These are phyloP conservation scores for Samsoniella hepiali DNA, from an alignment of 2,329 filamentous ascomycete genomes.

Conservation along the genomic window DNA sequence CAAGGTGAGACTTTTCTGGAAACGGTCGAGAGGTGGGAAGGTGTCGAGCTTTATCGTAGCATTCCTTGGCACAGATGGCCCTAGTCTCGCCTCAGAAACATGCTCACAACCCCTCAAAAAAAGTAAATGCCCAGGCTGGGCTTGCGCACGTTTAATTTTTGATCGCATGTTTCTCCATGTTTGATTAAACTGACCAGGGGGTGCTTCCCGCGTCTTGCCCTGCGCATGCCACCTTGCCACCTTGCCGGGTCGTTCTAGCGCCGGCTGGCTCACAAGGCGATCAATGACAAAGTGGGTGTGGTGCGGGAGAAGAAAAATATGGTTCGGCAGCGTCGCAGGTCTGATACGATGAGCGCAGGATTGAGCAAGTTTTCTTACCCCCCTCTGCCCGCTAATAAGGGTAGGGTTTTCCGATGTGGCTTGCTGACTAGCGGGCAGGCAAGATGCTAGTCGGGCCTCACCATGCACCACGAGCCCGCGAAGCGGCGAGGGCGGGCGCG, in stretches of 20 bases:
- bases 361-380: slow-evolving; percentile 14
- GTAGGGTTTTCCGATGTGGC: not conserved
- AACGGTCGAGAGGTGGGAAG: not conserved
- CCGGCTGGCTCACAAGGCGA: not conserved
- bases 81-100: not conserved
- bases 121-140: too few relatives aligned
- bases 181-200: not conserved
- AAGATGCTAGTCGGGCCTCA: too few relatives aligned
- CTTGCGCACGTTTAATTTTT: not conserved
- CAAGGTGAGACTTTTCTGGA: not conserved
- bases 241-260: not conserved
- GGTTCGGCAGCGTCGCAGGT: not conserved
- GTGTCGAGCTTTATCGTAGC: slow-evolving; percentile 2
- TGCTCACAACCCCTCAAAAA: slow-evolving; percentile 11
- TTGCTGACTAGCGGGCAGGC: not conserved
- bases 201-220: not conserved
- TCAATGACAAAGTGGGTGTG: not conserved
- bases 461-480: too few relatives aligned
- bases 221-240: not conserved
- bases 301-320: not conserved
- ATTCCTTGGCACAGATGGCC: not conserved
- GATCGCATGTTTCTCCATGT: not conserved
- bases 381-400: not conserved
- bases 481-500: too few relatives aligned
- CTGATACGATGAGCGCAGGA: slow-evolving; percentile 11